Percentiles rank a stretch among this genome's conserved stretches.
phyloP scores from a whole-genome alignment of 345 rosid genomes.

The Lepidium aucheri region DNA sequence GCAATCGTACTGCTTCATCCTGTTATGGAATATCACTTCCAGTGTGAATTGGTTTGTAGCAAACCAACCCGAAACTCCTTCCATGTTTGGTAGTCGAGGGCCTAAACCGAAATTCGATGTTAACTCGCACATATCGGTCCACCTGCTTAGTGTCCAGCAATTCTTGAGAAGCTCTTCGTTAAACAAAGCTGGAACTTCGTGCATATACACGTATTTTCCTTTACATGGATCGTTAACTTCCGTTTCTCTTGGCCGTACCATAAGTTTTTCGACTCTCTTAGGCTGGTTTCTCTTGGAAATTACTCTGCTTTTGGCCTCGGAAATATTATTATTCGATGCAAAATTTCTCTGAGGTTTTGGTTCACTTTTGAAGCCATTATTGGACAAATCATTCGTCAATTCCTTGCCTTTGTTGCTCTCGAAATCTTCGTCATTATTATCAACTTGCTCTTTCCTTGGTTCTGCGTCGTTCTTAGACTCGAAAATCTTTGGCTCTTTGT shows the following conservation, averaged over 20 bases:
- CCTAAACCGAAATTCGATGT: constrained; percentile 57
- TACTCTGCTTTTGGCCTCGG: neutral
- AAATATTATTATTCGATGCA: neutral
- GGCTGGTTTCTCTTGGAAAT: neutral
- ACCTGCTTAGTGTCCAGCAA: constrained; percentile 45
- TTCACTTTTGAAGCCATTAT: neutral
- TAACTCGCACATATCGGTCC: constrained; percentile 57
- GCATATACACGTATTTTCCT: constrained; percentile 51
- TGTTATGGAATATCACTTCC: constrained; percentile 70
- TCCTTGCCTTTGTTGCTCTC: neutral
- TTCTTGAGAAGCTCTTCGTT: constrained; percentile 60
- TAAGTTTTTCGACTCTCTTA: neutral
- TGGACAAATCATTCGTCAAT: neutral
- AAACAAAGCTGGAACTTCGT: constrained; percentile 48
- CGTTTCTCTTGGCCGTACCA: constrained; percentile 11
- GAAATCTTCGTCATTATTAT: neutral
- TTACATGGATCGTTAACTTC: constrained; percentile 29
- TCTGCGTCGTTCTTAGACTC: neutral
- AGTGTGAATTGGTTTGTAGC: constrained; percentile 66
- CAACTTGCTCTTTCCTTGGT: constrained; percentile 3
- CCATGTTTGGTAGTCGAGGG: constrained; percentile 32
- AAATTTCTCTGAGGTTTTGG: neutral
- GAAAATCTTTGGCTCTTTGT: constrained; percentile 6
- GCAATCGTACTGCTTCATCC: constrained; percentile 74
- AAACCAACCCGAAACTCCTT: constrained; percentile 54